Base-by-base conservation (phyloP, 2,329 filamentous ascomycete genomes). In the Keithomyces neogunnii region DNA sequence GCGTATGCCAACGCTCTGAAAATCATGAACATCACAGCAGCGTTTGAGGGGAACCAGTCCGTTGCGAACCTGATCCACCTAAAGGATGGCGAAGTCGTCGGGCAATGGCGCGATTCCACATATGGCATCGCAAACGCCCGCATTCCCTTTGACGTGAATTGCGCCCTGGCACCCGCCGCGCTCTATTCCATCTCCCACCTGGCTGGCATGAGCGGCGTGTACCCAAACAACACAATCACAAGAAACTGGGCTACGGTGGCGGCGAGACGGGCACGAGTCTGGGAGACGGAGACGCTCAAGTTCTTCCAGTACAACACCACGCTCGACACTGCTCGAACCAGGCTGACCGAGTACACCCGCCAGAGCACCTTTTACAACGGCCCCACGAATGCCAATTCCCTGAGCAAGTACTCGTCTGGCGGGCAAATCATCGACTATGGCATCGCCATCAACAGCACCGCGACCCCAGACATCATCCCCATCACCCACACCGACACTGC, bases 91-190 rank as follows among this genome's bases (percentile, higher is more conserved):
- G 64, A 83, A 53, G 55, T 72, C 1, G 78, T 84, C 0, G 83
- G 82, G 0, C 67, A 86, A 60, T 86, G 82, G 82, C 72, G 82
- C 46, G 82, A 86, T 55, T 81, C 76, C 13, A 73, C 67, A 1
- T 77, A 76, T 47, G 81, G 83, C 11, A 62, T 85, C 11, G 82
- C 78, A 1, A 80, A 80, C 35, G 82, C 80, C 2, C 72, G 77
- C 0, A 79, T 84, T n/a, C 81, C 82, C 0, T 85, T 81, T 59
- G 76, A 85, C 54, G 81, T 85, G 29, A 86, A 85, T 57, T 78
- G 78, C 0, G 82, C 79, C 1, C 68, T 86, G 0, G 78, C 77
- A 0, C 82, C 83, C 0, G 81, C 82, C 2, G 81, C 78, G 2
- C 69, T 86, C 0, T 72, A 77, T 9, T 74, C 80, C 2, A 82